A percentile compares a stretch with the other conserved stretches of the same genome.
phyloP scores from a whole-genome alignment of 2,329 filamentous ascomycete species.

The Achaetomium macrosporum region DNA sequence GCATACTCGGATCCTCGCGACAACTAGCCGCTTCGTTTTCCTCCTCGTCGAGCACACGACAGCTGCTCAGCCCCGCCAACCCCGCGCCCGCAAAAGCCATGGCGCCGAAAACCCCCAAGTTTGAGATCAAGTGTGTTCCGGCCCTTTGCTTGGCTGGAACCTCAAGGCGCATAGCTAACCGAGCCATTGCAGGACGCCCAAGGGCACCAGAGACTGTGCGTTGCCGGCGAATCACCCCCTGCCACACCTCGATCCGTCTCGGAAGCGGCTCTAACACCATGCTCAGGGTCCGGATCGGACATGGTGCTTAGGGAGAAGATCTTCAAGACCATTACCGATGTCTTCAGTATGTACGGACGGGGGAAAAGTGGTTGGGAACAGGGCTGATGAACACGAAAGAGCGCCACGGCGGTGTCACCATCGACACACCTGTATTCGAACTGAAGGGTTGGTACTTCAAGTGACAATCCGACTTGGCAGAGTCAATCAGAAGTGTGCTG shows the following conservation, averaged over 20 bases:
- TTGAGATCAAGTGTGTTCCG: constrained; percentile 20
- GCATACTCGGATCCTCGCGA: constrained; percentile 1
- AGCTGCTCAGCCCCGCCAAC: constrained; percentile 9
- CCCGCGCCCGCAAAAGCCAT: constrained; percentile 11
- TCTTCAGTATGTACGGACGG: constrained; percentile 21
- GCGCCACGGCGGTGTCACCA: constrained; percentile 63
- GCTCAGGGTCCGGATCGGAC: constrained; percentile 52
- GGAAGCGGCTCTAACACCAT: constrained; percentile 1
- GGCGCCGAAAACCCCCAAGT: constrained; percentile 21
- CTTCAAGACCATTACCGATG: constrained; percentile 23
- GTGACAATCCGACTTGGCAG: neutral
- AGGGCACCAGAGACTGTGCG: constrained; percentile 64
- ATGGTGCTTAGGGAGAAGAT: constrained; percentile 48
- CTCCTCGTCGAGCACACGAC: no score
- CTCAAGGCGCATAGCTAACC: constrained; percentile 3
- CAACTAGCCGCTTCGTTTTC: constrained; percentile 1
- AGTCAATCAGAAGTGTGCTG: constrained; percentile 48
- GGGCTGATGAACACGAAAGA: constrained; percentile 24
- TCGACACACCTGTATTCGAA: constrained; percentile 73
- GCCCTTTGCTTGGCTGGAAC: neutral
- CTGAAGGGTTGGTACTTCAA: constrained; percentile 44
- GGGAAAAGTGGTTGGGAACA: neutral
- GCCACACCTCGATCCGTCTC: neutral
- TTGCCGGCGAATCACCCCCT: neutral
- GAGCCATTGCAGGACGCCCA: constrained; percentile 62